Evolutionary conservation across 768 basidiomycete genomes (phyloP).

Genomic region (Exsudoporus frostii): DNA sequence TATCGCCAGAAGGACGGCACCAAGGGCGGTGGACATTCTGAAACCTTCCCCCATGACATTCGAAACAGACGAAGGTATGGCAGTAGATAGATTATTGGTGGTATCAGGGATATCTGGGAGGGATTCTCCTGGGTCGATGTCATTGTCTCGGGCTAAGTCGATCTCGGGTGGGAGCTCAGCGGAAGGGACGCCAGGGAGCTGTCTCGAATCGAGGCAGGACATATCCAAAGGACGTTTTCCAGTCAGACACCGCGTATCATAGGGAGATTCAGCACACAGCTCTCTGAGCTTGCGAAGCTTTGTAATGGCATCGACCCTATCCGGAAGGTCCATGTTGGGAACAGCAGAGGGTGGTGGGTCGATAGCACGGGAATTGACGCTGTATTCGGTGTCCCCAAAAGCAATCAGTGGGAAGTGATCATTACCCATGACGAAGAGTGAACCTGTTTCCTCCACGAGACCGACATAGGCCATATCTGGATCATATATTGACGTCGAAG

Average conservation of each 20-base stretch:
- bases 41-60: conserved; percentile 13
- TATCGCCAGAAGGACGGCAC: conserved; percentile 23
- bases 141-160: conserved; percentile 6
- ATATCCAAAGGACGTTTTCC: conserved; percentile 57
- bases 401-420: conserved; percentile 78
- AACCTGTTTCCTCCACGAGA: conserved; percentile 63
- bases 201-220: conserved; percentile 45
- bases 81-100: conserved; percentile 11
- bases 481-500: conserved; percentile 37
- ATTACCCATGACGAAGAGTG: conserved; percentile 85
- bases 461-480: conserved; percentile 78
- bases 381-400: conserved; percentile 51
- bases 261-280: conserved; percentile 36
- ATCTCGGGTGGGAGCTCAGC: conserved; percentile 31
- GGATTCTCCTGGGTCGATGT: conserved; percentile 15
- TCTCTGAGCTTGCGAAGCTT: conserved; percentile 42
- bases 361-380: conserved; percentile 29
- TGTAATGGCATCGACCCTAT: conserved; percentile 45
- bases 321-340: conserved; percentile 33
- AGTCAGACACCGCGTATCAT: conserved; percentile 57
- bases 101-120: conserved; percentile 16
- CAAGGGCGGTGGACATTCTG: conserved; percentile 13
- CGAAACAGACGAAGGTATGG: conserved; percentile 11
- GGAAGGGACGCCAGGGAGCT: conserved; percentile 57
- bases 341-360: conserved; percentile 36